Evolutionary conservation across 1,139 yeast species (phyloP).

Genomic region (Hanseniaspora gamundiae): DNA sequence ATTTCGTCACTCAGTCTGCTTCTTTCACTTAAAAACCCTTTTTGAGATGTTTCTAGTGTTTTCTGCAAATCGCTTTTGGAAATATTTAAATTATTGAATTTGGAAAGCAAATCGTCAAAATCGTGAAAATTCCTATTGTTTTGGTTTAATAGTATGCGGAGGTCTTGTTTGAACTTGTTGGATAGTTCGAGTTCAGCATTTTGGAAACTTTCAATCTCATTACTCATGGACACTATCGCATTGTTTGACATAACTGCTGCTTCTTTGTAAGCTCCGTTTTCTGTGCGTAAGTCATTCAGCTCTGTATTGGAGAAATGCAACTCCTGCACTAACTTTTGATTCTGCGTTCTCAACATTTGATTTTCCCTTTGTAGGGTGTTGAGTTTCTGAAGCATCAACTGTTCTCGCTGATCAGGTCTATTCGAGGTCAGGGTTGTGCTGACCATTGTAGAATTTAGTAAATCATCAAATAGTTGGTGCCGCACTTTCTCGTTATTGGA

Average conservation of each 20-base stretch:
- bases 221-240: conserved; percentile 17
- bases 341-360: conserved; percentile 26
- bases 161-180: conserved; percentile 16
- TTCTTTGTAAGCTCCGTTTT: conserved; percentile 15
- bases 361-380: conserved; percentile 25
- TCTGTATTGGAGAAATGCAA: conserved; percentile 11
- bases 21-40: conserved; percentile 45
- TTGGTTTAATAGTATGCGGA: conserved; percentile 25
- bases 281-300: conserved; percentile 10
- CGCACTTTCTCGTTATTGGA: background rate
- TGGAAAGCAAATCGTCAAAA: conserved; percentile 13
- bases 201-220: conserved; percentile 14
- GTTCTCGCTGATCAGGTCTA: too few relatives aligned
- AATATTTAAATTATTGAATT: conserved; percentile 7
- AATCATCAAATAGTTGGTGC: background rate
- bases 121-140: conserved; percentile 17
- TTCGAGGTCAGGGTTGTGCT: too few relatives aligned
- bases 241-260: conserved; percentile 17
- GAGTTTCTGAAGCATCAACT: conserved; percentile 10
- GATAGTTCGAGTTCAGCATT: conserved; percentile 19
- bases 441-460: too few relatives aligned
- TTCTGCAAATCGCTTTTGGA: conserved; percentile 17
- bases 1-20: conserved; percentile 38
- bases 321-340: conserved; percentile 17
- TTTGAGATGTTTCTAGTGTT: conserved; percentile 53